phyloP scores from a whole-genome alignment of 768 basidiomycete genomes.

The Dioszegia hungarica region DNA sequence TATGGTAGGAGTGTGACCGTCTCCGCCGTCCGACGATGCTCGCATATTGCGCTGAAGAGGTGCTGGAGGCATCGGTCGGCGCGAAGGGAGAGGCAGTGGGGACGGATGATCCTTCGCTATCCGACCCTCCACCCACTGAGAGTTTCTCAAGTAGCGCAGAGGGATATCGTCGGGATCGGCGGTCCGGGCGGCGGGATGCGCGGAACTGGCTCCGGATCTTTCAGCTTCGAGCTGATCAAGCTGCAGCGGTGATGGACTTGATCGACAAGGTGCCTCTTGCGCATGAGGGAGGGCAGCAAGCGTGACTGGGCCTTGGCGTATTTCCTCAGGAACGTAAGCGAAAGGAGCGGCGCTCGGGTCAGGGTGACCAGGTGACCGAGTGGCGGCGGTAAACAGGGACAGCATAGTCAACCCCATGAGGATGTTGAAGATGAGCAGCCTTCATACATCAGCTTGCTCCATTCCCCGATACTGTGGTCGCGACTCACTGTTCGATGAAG shows the following conservation, averaged over 20 bases:
- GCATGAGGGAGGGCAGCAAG: background rate
- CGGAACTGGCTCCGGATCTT: no score
- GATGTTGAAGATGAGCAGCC: conserved; percentile 26
- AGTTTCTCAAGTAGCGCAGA: conserved; percentile 17
- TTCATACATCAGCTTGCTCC: conserved; percentile 4
- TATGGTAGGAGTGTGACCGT: background rate
- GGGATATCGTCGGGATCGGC: conserved; percentile 29
- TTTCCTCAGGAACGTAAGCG: background rate
- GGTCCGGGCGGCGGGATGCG: no score
- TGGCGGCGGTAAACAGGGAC: conserved; percentile 31
- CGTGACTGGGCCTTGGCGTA: no score
- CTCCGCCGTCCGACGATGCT: background rate
- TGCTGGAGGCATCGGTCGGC: no score
- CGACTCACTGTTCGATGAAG: conserved; percentile 39
- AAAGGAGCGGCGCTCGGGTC: conserved; percentile 24
- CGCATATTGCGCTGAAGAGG: background rate
- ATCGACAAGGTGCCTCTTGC: background rate
- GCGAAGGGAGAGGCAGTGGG: conserved; percentile 21
- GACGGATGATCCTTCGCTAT: conserved; percentile 27
- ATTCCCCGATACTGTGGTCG: background rate
- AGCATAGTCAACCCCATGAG: conserved; percentile 31
- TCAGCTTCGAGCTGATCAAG: no score
- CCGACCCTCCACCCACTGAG: conserved; percentile 20
- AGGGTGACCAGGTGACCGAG: conserved; percentile 26
- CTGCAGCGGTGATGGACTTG: background rate